Evolutionary conservation across 2,329 filamentous ascomycete genomes (phyloP).

Genomic region (Aplosporella prunicola): DNA sequence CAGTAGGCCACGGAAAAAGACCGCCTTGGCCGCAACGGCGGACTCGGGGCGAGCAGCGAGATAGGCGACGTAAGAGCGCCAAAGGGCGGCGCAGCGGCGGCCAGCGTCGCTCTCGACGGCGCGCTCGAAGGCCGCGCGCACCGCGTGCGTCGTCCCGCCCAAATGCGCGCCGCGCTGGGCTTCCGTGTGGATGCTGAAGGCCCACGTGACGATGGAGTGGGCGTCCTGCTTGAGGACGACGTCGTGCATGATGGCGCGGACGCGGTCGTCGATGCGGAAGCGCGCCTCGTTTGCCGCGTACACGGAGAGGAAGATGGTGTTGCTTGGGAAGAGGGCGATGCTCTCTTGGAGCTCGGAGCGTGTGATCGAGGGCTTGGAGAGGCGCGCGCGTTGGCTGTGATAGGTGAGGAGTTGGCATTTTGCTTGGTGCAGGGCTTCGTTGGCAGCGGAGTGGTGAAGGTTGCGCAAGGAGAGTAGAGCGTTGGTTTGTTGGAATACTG

Average conservation of each 20-base stretch:
- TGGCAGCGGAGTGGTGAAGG: constrained; percentile 22
- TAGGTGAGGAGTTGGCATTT: constrained; percentile 56
- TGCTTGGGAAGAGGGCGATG: constrained; percentile 58
- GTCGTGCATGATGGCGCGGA: constrained; percentile 54
- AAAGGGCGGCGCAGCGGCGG: constrained; percentile 21
- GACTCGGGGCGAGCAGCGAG: neutral
- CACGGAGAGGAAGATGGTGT: constrained; percentile 64
- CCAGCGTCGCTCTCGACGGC: constrained; percentile 32
- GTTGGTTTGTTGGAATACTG: constrained; percentile 24
- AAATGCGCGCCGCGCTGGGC: constrained; percentile 34
- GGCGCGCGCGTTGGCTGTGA: constrained; percentile 52
- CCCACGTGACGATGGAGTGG: constrained; percentile 39
- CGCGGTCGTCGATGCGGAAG: constrained; percentile 64
- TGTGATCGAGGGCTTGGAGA: constrained; percentile 59
- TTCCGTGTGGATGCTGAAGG: constrained; percentile 49
- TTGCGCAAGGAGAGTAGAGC: constrained; percentile 19
- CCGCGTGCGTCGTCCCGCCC: constrained; percentile 41
- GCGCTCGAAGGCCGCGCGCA: constrained; percentile 47
- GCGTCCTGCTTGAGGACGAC: constrained; percentile 23
- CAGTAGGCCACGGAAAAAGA: constrained; percentile 48
- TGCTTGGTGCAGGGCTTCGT: constrained; percentile 61
- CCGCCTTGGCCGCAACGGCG: constrained; percentile 32
- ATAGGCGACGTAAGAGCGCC: constrained; percentile 23
- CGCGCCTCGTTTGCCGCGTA: constrained; percentile 66
- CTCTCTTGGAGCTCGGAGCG: constrained; percentile 53